phyloP scores from a whole-genome alignment of 306 rosid species.

The Dicorynia guianensis region DNA sequence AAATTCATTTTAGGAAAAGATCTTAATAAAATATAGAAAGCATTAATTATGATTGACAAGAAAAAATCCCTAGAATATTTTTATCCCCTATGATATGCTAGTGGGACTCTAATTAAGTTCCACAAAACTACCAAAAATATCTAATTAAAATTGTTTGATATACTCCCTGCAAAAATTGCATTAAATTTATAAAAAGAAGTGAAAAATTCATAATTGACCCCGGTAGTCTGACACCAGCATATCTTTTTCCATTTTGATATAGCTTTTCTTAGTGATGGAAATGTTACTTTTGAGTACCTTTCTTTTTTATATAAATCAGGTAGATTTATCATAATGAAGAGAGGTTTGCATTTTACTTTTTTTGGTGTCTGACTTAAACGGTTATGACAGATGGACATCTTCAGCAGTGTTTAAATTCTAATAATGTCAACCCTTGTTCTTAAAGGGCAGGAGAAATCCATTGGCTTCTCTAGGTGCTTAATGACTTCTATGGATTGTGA shows the following conservation, averaged over 20 bases:
- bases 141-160: too few relatives aligned
- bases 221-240: too few relatives aligned
- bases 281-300: neutral
- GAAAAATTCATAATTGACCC: too few relatives aligned
- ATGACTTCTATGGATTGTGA: neutral
- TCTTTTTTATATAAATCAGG: neutral
- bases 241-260: neutral
- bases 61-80: too few relatives aligned
- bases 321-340: neutral
- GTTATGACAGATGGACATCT: neutral
- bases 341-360: conserved; percentile 8
- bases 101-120: too few relatives aligned
- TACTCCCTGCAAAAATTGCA: too few relatives aligned
- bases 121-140: too few relatives aligned
- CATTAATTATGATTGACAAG: too few relatives aligned
- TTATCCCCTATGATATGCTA: too few relatives aligned
- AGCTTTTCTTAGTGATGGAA: conserved; percentile 12
- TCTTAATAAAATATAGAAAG: too few relatives aligned
- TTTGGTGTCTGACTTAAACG: conserved; percentile 9
- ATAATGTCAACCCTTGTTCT: neutral
- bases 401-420: neutral
- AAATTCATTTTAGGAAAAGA: too few relatives aligned
- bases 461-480: neutral
- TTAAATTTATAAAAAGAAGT: too few relatives aligned
- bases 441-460: neutral